Base-by-base conservation (phyloP, 139 green algal species). In the Micromonas commoda region DNA sequence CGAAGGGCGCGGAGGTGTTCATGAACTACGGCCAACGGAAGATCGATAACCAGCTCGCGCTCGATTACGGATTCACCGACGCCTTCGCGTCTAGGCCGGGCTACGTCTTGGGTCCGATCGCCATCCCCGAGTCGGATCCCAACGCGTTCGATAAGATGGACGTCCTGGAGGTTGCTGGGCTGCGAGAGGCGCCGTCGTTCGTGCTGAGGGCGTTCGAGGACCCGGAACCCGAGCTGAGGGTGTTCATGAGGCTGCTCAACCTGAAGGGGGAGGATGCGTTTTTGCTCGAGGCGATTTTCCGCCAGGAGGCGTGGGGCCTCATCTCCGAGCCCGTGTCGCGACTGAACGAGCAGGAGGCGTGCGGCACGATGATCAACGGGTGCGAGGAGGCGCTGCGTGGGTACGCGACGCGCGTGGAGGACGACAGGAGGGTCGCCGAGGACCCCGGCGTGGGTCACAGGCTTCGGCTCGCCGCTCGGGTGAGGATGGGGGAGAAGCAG, bases 201-300 rank as follows among this genome's bases (percentile, higher is more conserved):
- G 35, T 24, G 37, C 38, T 75, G 21, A 28, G 38, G 5, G 37
- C 68, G 68, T 75, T 61, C 23, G 23, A 63, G n/a, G 68, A 75
- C 33, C 71, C 71, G 20, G 45, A 67, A n/a, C 52, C 51, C 20
- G 32, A 69, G 29, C 51, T 67, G 38, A n/a, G 26, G 9, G 38
- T 60, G 2, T 69, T 77, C 71, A 64, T 60, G 37, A 23, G 71
- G 20, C 33, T 77, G 29, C 51, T 77, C 28, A 45, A 77, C 52
- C 26, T 57, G 39, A 66, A 77, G 38, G 51, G 16, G 2, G 3
- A 24, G 4, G 71, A 77, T 52, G 52, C 52, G 0, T 77, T 77
- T 29, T 39, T 77, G n/a, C 33, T 77, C 3, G 71, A 77, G 45
- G 71, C 71, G 20, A 4, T 77, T 1, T 77, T 77, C 28, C 71